Evolutionary conservation across 768 basidiomycete genomes (phyloP), one percentile per base, ranked within the genome.

Genomic region (Porpolomopsis calyptriformis): DNA sequence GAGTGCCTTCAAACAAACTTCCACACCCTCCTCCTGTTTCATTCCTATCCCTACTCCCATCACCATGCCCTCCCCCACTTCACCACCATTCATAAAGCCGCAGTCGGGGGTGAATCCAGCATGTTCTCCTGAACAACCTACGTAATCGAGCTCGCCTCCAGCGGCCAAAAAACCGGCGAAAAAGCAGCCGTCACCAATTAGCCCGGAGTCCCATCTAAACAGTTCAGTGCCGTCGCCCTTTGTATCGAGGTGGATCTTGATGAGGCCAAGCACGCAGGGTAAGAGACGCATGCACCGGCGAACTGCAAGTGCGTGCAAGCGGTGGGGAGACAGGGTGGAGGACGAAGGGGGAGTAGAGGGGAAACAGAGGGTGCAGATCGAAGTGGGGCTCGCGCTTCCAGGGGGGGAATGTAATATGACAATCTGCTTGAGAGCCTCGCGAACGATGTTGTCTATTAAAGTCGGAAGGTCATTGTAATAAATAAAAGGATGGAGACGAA

Each of bases 161-260:
- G 85, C 85, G 4, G 88, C 73, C 31, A 91, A 65, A 50, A 83
- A 76, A 2, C 80, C 89, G 3, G 87, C 86, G 55, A 84, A 93
- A 71, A 84, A 94, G 55, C 84, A 88, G 2, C 92, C 92, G 55
- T 94, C 91, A 16, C 86, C 77, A 44, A 92, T 79, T 3, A 93
- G 71, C 16, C 84, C 82, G 1, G 89, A 77, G 58, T 97, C 92
- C 71, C 83, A 93, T 54, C 72, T 73, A 57, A 96, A 90, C 53
- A 94, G 76, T 10, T 70, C 69, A 18, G 61, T 54, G 14, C 55
- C 56, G 29, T 47, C 51, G 31, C 53, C 55, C 18, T 63, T 66
- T 2, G 62, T 58, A 18, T 60, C 60, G 4, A 77, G 56, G 53
- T 80, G 75, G 4, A 64, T 63, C 49, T 74, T 73, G 25, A 82